Conservation (phyloP, 2,329 filamentous ascomycete species). For the Colletotrichum limetticola region DNA sequence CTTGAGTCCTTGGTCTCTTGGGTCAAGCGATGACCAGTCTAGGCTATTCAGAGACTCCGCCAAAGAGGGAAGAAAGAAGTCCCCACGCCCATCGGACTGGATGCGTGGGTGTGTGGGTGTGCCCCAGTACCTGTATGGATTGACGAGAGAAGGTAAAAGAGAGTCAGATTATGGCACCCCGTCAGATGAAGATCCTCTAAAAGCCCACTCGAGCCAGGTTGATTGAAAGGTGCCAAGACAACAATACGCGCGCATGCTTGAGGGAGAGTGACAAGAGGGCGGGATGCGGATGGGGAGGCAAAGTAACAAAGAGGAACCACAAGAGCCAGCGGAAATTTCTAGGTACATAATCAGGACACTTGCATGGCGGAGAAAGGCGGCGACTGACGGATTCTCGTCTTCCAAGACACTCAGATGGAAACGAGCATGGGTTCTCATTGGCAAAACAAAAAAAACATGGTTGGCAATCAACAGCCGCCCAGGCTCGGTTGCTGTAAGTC, state of each 20-base stretch:
- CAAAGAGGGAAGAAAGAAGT: background rate
- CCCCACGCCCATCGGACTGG: background rate
- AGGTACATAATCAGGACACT: background rate
- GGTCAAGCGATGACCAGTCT: background rate
- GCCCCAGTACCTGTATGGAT: background rate
- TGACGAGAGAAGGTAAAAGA: background rate
- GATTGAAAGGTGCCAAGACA: constrained; percentile 17
- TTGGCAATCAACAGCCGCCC: background rate
- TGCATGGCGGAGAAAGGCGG: background rate
- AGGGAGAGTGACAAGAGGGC: background rate
- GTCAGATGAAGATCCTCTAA: constrained; percentile 5
- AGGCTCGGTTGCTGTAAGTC: background rate
- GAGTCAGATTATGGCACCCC: background rate
- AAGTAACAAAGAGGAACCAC: background rate
- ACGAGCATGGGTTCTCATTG: background rate
- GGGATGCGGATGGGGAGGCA: background rate
- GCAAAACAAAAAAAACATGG: background rate
- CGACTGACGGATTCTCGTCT: background rate
- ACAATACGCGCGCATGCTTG: constrained; percentile 8
- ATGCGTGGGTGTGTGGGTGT: background rate
- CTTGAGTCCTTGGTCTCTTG: background rate
- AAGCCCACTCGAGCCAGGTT: background rate
- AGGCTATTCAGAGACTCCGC: background rate
- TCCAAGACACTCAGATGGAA: background rate
- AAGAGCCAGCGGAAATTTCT: background rate